A percentile compares a stretch with the other conserved stretches of the same genome.
Conservation (phyloP, 2,329 filamentous ascomycete genomes). For the Microdochium bolleyi region DNA sequence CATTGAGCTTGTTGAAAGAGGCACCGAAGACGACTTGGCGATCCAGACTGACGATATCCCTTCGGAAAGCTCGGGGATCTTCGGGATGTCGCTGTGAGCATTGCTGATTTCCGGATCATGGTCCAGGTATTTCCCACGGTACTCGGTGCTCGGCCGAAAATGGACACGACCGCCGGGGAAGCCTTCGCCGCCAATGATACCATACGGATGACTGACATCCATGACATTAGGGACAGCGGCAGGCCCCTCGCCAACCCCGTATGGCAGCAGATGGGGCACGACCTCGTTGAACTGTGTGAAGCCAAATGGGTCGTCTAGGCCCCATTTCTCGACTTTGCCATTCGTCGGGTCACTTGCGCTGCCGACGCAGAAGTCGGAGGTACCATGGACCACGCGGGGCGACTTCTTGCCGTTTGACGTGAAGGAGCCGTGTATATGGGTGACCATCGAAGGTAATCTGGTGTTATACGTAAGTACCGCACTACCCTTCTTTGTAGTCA, state of each 20-base stretch:
- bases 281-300: slow-evolving; percentile 74
- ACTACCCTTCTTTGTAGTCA: slow-evolving; percentile 55
- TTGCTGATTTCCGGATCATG: slow-evolving; percentile 51
- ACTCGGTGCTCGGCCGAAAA: slow-evolving; percentile 67
- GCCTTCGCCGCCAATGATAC: slow-evolving; percentile 78
- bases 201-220: slow-evolving; percentile 82
- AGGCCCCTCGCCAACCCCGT: slow-evolving; percentile 71
- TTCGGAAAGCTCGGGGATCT: slow-evolving; percentile 61
- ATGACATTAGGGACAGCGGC: slow-evolving; percentile 77
- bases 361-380: slow-evolving; percentile 69
- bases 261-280: slow-evolving; percentile 64
- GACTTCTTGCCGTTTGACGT: slow-evolving; percentile 59
- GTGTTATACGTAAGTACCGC: slow-evolving; percentile 82
- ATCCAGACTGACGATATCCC: slow-evolving; percentile 80
- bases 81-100: slow-evolving; percentile 67
- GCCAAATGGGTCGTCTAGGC: slow-evolving; percentile 64
- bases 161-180: slow-evolving; percentile 76
- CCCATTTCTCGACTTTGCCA: slow-evolving; percentile 76
- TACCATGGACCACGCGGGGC: slow-evolving; percentile 76
- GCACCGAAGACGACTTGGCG: slow-evolving; percentile 69
- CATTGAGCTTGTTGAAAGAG: slow-evolving; percentile 65
- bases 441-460: slow-evolving; percentile 71
- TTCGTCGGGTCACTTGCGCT: slow-evolving; percentile 72
- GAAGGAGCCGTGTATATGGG: slow-evolving; percentile 73
- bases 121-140: slow-evolving; percentile 67